Evolutionary conservation across 768 basidiomycete genomes (phyloP).

Genomic region (Tephrocybe sp.): DNA sequence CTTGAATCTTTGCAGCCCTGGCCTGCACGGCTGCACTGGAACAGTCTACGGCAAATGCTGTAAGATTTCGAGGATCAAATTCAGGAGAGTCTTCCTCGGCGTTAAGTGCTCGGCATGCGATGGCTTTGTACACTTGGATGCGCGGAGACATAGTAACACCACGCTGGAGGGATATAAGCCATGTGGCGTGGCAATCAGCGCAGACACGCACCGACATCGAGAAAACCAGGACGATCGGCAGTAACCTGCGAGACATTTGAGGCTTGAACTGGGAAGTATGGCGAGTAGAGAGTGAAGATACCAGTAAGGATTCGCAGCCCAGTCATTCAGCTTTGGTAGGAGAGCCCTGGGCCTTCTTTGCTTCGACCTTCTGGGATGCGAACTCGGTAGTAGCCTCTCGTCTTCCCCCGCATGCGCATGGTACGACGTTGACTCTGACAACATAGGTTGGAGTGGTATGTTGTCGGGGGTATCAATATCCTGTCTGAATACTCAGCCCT

Average conservation of each 20-base stretch:
- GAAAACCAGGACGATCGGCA: slow-evolving; percentile 66
- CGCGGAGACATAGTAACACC: slow-evolving; percentile 79
- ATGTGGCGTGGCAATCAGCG: neutral
- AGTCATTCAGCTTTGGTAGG: slow-evolving; percentile 20
- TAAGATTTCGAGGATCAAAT: slow-evolving; percentile 12
- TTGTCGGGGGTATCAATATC: slow-evolving; percentile 1
- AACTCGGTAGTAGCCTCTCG: slow-evolving; percentile 19
- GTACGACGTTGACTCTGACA: neutral
- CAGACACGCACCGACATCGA: slow-evolving; percentile 59
- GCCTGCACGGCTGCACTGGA: slow-evolving; percentile 59
- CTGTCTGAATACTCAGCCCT: neutral
- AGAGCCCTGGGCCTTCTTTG: slow-evolving; percentile 11
- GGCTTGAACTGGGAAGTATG: neutral
- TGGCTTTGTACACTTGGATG: slow-evolving; percentile 77
- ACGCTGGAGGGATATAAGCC: slow-evolving; percentile 43
- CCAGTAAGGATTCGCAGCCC: slow-evolving; percentile 47
- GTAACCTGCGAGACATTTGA: slow-evolving; percentile 52
- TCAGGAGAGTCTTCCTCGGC: slow-evolving; percentile 21
- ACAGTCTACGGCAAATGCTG: slow-evolving; percentile 25
- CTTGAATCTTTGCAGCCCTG: slow-evolving; percentile 72
- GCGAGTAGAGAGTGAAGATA: slow-evolving; percentile 18
- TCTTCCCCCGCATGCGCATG: slow-evolving; percentile 9
- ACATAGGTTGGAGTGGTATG: slow-evolving; percentile 12
- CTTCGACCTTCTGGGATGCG: slow-evolving; percentile 9
- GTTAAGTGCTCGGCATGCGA: slow-evolving; percentile 62